These are phyloP conservation scores for Silene uniflora DNA, from an alignment of 148 eudicot genomes.

Conservation along the genomic window DNA sequence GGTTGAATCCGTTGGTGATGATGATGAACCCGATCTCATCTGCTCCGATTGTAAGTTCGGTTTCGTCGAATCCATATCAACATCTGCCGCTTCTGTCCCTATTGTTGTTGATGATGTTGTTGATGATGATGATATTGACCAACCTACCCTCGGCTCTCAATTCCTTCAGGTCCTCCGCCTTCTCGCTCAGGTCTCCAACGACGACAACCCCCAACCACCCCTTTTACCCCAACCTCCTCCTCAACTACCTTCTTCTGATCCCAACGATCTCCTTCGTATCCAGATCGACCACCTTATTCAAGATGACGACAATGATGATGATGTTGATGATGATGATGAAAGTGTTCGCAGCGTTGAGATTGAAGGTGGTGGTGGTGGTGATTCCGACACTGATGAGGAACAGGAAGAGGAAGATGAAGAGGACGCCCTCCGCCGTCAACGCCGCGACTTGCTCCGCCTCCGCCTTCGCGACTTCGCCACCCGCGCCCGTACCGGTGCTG, in stretches of 20 bases:
- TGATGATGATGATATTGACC: slow-evolving; percentile 21
- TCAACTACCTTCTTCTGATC: slow-evolving; percentile 19
- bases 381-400: slow-evolving; percentile 22
- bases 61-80: slow-evolving; percentile 54
- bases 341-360: slow-evolving; percentile 31
- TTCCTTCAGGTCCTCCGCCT: slow-evolving; percentile 67
- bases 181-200: slow-evolving; percentile 64
- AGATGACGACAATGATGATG: slow-evolving; percentile 25
- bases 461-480: slow-evolving; percentile 56
- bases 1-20: slow-evolving; percentile 44
- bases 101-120: too few species aligned
- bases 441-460: slow-evolving; percentile 53
- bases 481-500: slow-evolving; percentile 39
- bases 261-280: slow-evolving; percentile 52
- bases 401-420: slow-evolving; percentile 38
- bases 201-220: slow-evolving; percentile 35
- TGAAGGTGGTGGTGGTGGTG: slow-evolving; percentile 19
- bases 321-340: slow-evolving; percentile 21
- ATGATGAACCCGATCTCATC: slow-evolving; percentile 47
- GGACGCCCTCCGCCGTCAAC: slow-evolving; percentile 33
- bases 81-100: not conserved
- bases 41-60: slow-evolving; percentile 77
- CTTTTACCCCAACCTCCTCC: too few species aligned
- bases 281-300: slow-evolving; percentile 36
- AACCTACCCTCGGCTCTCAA: slow-evolving; percentile 40